Conservation (phyloP, 768 basidiomycete genomes). For the Lentinula detonsa region DNA sequence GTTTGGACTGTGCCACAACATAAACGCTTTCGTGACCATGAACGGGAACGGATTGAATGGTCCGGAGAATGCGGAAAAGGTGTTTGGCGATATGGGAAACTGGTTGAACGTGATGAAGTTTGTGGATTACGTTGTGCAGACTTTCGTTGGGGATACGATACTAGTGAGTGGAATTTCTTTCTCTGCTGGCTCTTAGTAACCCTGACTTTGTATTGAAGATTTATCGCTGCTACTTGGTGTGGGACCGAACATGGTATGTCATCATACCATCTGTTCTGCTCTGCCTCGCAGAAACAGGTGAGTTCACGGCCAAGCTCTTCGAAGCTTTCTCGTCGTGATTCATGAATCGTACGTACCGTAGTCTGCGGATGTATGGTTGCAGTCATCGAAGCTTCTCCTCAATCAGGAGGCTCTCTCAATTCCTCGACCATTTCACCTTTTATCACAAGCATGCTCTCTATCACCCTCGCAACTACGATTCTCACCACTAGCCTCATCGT, state of each 20-base stretch:
- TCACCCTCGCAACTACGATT: constrained; percentile 30
- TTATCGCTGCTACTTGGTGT: constrained; percentile 33
- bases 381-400: constrained; percentile 22
- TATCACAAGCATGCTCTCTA: constrained; percentile 28
- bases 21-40: constrained; percentile 34
- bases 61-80: constrained; percentile 17
- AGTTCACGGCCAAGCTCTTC: background rate
- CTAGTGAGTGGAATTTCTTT: constrained; percentile 23
- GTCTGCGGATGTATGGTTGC: constrained; percentile 27
- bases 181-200: background rate
- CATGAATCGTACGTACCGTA: constrained; percentile 3
- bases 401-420: constrained; percentile 20
- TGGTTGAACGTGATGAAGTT: constrained; percentile 39
- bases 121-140: constrained; percentile 33
- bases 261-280: constrained; percentile 22
- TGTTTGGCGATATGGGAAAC: constrained; percentile 26
- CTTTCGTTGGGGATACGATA: constrained; percentile 36
- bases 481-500: constrained; percentile 33
- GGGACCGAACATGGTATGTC: constrained; percentile 23
- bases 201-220: constrained; percentile 16
- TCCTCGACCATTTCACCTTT: constrained; percentile 25
- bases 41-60: constrained; percentile 5
- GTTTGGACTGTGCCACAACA: constrained; percentile 32
- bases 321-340: background rate
- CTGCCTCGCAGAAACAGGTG: constrained; percentile 32